phyloP scores from a whole-genome alignment of 192 early-diverging fungal genomes.

The Coemansia sp. region DNA sequence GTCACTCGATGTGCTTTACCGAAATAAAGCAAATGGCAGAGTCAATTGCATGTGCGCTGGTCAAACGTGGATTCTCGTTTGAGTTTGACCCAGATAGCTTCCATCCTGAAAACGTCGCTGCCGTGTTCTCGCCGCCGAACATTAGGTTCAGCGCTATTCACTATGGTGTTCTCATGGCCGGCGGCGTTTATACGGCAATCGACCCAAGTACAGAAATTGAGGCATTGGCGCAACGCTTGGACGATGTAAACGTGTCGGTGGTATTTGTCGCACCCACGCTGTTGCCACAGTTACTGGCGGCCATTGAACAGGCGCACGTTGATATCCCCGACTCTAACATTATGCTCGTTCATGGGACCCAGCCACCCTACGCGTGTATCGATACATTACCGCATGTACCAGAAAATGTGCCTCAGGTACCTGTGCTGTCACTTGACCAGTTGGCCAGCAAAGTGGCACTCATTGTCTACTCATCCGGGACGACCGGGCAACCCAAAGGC shows the following conservation, averaged over 20 bases:
- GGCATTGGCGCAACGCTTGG: constrained; percentile 12
- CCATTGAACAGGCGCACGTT: not conserved
- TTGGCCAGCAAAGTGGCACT: constrained; percentile 17
- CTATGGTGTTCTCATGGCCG: constrained; percentile 36
- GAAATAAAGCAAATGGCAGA: constrained; percentile 19
- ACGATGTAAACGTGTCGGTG: not conserved
- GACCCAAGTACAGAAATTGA: constrained; percentile 1
- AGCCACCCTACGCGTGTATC: not conserved
- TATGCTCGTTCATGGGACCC: not conserved
- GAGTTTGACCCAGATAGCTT: not conserved
- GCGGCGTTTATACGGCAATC: constrained; percentile 20
- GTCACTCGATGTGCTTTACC: constrained; percentile 11
- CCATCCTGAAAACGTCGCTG: not conserved
- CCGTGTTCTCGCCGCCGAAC: constrained; percentile 13
- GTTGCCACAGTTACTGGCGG: constrained; percentile 12
- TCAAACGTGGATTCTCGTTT: constrained; percentile 5
- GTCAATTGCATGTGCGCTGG: constrained; percentile 15
- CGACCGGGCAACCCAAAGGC: constrained; percentile 38
- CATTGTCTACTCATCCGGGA: constrained; percentile 41
- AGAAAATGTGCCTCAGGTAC: not conserved
- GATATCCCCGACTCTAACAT: constrained; percentile 2
- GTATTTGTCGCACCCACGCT: constrained; percentile 30
- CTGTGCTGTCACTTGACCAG: not conserved
- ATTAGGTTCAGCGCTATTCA: constrained; percentile 25
- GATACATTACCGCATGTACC: too few relatives aligned